Conservation (phyloP, 495 filamentous ascomycete species). For the Hypoxylon fuscum region DNA sequence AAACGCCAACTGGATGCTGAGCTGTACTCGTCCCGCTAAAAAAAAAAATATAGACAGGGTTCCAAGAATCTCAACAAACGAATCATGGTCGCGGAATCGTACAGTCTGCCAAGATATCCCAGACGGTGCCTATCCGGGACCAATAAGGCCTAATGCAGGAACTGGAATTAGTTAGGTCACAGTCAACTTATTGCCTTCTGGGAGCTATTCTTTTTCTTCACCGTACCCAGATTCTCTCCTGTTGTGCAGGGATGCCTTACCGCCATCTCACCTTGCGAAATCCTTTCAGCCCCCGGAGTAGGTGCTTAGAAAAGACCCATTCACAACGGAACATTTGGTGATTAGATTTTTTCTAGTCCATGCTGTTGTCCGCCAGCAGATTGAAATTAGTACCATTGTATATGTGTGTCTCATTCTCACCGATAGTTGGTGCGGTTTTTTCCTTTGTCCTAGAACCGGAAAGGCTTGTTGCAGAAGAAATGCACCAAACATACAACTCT, state of each 20-base stretch:
- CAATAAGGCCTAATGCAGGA: constrained; percentile 40
- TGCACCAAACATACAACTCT: constrained; percentile 43
- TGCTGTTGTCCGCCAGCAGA: constrained; percentile 42
- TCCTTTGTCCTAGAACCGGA: constrained; percentile 47
- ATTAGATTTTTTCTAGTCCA: constrained; percentile 35
- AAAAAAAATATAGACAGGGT: constrained; percentile 18
- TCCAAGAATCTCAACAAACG: constrained; percentile 15
- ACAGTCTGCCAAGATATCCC: constrained; percentile 32
- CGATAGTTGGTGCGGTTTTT: constrained; percentile 47
- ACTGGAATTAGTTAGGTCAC: constrained; percentile 26
- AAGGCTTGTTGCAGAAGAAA: constrained; percentile 47
- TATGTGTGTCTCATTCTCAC: constrained; percentile 51
- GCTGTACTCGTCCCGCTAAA: constrained; percentile 33
- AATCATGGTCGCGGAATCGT: constrained; percentile 29
- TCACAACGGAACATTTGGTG: constrained; percentile 32
- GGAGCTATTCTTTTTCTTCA: constrained; percentile 27
- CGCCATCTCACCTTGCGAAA: constrained; percentile 43
- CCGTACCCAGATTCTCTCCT: constrained; percentile 34
- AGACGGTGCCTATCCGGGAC: constrained; percentile 17
- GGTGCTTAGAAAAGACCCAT: constrained; percentile 25
- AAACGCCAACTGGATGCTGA: constrained; percentile 42
- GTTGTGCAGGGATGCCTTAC: constrained; percentile 37
- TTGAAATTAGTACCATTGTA: constrained; percentile 34
- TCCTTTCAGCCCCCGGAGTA: constrained; percentile 38
- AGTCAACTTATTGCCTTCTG: constrained; percentile 5